A percentile compares a stretch with the other conserved stretches of the same genome.
These are phyloP conservation scores for Tuber borchii DNA, from an alignment of 495 filamentous ascomycete species.

Conservation along the genomic window DNA sequence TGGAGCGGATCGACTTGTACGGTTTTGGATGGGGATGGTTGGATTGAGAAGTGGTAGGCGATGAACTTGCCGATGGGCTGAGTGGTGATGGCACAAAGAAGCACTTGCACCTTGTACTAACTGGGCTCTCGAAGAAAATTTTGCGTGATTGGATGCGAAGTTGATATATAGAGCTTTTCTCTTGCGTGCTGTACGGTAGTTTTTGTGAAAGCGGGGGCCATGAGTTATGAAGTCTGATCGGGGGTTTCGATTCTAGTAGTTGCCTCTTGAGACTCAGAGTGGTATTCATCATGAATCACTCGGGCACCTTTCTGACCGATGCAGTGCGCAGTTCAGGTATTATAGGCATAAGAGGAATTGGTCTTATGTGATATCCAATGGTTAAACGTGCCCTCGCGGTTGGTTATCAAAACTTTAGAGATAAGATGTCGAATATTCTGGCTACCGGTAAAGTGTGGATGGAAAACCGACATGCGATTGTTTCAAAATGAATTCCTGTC, in stretches of 20 bases:
- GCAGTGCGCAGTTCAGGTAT: neutral
- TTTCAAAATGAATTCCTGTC: neutral
- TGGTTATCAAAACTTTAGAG: neutral
- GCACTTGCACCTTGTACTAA: neutral
- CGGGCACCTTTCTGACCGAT: neutral
- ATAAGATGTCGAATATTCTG: neutral
- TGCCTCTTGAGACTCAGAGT: neutral
- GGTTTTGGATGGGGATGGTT: neutral
- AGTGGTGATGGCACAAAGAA: neutral
- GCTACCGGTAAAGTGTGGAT: neutral
- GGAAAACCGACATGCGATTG: neutral
- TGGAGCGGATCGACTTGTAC: neutral
- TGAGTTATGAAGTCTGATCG: neutral
- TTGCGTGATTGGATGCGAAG: neutral
- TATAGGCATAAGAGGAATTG: neutral
- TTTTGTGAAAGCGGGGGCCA: neutral
- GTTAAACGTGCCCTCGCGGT: neutral
- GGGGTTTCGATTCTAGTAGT: neutral
- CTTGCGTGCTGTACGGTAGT: neutral
- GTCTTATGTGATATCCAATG: neutral
- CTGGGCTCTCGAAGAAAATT: neutral
- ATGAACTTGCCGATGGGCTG: neutral
- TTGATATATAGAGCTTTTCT: neutral
- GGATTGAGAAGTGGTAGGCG: neutral
- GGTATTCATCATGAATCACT: neutral